Base-by-base conservation (phyloP, 257 asterid species). In the Solanum pimpinellifolium region DNA sequence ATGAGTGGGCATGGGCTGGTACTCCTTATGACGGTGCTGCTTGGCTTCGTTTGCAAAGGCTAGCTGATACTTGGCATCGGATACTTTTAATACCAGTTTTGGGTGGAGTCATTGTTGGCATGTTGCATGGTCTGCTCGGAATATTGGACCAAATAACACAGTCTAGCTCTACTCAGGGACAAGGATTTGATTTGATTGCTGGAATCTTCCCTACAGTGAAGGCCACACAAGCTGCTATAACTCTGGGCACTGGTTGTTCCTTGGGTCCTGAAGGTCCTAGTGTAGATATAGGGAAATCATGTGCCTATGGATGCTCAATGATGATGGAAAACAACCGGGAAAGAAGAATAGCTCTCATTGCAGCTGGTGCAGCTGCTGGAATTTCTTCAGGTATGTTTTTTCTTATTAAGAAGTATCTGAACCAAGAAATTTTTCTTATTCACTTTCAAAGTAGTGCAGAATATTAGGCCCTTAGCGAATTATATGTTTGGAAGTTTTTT, bases 291-390 rank as follows among this genome's bases (percentile, higher is more conserved):
- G 99, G 99, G 59, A 97, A 95, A 90, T 97, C 99, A 16, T 96
- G 99, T 91, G 99, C 98, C 78, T 87, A 95, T 87, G 99, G 98
- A 85, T 93, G 95, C 93, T 96, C 99, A 2, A 91, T 93, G 88
- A 96, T 93, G 90, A 97, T 96, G 99, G 99, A 97, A 90, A 97
- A 92, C 92, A 97, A 97, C 86, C 94, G 97, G 90, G 99, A 97
- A 93, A 93, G 99, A 91, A 93, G 93, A 92, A 95, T 97, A 90
- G 99, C 99, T 87, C 99, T 97, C 83, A 92, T 95, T 87, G 99
- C 99, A 82, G 98, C 99, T 77, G 99, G 99, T 46, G 99, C 99
- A 33, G 99, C 99, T 88, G 98, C 99, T 91, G 99, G 99, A 89
- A 97, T 97, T 85, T 93, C 99, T 85, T 92, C 99, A 90, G 99